Evolutionary conservation across 2,329 filamentous ascomycete genomes (phyloP).

Genomic region (Xylaria hypoxylon): DNA sequence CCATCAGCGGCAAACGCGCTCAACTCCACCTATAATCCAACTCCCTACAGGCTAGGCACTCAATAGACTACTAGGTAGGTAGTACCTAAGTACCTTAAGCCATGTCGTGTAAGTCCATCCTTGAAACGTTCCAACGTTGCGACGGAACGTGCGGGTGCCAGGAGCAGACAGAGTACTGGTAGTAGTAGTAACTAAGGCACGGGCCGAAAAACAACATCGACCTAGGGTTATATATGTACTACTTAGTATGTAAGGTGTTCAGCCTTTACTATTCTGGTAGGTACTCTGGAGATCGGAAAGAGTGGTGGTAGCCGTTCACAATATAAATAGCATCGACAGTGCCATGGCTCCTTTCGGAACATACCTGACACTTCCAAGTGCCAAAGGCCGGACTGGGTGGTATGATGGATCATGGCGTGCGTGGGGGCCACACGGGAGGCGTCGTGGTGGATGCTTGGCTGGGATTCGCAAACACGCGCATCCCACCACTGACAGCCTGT

Average conservation of each 20-base stretch:
- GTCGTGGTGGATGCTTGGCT: slow-evolving; percentile 29
- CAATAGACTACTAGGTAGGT: neutral
- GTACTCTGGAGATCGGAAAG: slow-evolving; percentile 10
- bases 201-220: slow-evolving; percentile 32
- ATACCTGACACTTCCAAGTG: slow-evolving; percentile 27
- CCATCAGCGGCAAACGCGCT: slow-evolving; percentile 35
- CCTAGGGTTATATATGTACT: slow-evolving; percentile 11
- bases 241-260: slow-evolving; percentile 7
- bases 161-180: neutral
- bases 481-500: no score
- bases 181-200: slow-evolving; percentile 25
- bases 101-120: slow-evolving; percentile 12
- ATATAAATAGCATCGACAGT: slow-evolving; percentile 30
- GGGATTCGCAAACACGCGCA: slow-evolving; percentile 32
- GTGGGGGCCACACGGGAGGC: slow-evolving; percentile 33
- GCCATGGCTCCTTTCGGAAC: slow-evolving; percentile 32
- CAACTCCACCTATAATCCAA: slow-evolving; percentile 21
- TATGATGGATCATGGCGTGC: slow-evolving; percentile 34
- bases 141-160: slow-evolving; percentile 27
- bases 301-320: slow-evolving; percentile 18
- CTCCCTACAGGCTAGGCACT: neutral
- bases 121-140: slow-evolving; percentile 23
- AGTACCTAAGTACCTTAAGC: slow-evolving; percentile 6
- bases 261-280: slow-evolving; percentile 19
- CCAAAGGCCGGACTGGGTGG: slow-evolving; percentile 32